phyloP scores from a whole-genome alignment of 805 yeast genomes.

The Wickerhamiella cacticola region DNA sequence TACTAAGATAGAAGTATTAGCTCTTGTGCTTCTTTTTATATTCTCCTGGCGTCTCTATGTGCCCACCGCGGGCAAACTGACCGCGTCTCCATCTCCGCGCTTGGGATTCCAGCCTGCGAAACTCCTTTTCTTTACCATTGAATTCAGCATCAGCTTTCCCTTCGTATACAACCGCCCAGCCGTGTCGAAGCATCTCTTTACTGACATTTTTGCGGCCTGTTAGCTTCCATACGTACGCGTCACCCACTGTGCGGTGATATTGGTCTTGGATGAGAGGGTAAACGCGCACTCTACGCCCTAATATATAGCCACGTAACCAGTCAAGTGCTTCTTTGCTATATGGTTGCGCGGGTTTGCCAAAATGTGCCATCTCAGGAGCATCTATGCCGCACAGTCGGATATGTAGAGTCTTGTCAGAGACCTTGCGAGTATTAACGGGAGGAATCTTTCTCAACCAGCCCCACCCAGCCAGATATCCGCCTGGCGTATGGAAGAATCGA shows the following conservation, averaged over 20 bases:
- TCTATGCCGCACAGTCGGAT: constrained; percentile 85
- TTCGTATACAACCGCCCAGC: constrained; percentile 82
- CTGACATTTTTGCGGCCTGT: constrained; percentile 72
- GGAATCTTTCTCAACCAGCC: constrained; percentile 75
- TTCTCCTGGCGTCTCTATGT: constrained; percentile 62
- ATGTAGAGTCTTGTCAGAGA: constrained; percentile 56
- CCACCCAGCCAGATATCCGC: constrained; percentile 84
- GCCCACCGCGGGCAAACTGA: constrained; percentile 45
- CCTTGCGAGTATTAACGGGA: constrained; percentile 34
- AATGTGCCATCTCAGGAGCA: constrained; percentile 93
- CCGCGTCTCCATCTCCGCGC: constrained; percentile 53
- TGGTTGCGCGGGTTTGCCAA: constrained; percentile 88
- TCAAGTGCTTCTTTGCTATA: constrained; percentile 68
- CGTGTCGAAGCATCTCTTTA: constrained; percentile 71
- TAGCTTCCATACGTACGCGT: constrained; percentile 48
- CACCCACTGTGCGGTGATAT: constrained; percentile 77
- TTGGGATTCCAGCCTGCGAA: constrained; percentile 44
- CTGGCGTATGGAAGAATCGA: constrained; percentile 86
- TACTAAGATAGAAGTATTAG: no score
- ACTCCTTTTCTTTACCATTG: constrained; percentile 58
- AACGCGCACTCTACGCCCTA: constrained; percentile 58
- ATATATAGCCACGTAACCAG: constrained; percentile 58
- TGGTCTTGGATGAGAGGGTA: constrained; percentile 78
- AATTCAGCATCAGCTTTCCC: constrained; percentile 72
- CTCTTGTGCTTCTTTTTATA: constrained; percentile 37